Evolutionary conservation across 2,329 filamentous ascomycete species (phyloP).

Genomic region (Colletotrichum zoysiae): DNA sequence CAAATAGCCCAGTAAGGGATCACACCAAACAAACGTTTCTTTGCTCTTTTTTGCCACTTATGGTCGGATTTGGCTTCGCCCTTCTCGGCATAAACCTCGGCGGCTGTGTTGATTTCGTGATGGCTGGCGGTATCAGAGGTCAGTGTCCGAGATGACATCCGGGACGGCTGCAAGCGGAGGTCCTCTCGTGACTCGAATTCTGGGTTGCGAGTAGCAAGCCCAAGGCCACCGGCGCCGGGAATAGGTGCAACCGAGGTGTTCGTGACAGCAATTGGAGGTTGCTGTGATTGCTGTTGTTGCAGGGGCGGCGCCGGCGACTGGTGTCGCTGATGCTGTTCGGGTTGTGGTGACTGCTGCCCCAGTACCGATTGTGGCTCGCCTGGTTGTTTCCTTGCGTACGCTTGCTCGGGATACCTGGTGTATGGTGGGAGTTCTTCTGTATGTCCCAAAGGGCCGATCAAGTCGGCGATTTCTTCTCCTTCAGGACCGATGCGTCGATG

Average conservation of each 20-base stretch:
- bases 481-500: conserved; percentile 81
- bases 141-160: conserved; percentile 65
- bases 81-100: conserved; percentile 62
- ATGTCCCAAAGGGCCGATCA: conserved; percentile 89
- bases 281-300: conserved; percentile 30
- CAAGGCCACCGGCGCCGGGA: conserved; percentile 71
- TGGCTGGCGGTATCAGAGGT: conserved; percentile 62
- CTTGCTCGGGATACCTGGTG: conserved; percentile 86
- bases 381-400: conserved; percentile 65
- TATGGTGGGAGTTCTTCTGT: conserved; percentile 94
- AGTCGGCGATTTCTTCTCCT: conserved; percentile 87
- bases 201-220: conserved; percentile 71
- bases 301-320: conserved; percentile 9
- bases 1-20: conserved; percentile 73
- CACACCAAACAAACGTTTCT: conserved; percentile 68
- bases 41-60: conserved; percentile 65
- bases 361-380: conserved; percentile 23
- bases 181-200: conserved; percentile 72
- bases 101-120: conserved; percentile 67
- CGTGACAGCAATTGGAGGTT: conserved; percentile 27
- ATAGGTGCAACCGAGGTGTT: conserved; percentile 49
- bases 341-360: conserved; percentile 15
- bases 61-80: conserved; percentile 49
- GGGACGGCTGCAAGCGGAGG: conserved; percentile 62
- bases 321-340: conserved; percentile 37